Evolutionary conservation across 257 asterid species (phyloP), one percentile per base, ranked within the genome.

Genomic region (Nicotiana sylvestris): DNA sequence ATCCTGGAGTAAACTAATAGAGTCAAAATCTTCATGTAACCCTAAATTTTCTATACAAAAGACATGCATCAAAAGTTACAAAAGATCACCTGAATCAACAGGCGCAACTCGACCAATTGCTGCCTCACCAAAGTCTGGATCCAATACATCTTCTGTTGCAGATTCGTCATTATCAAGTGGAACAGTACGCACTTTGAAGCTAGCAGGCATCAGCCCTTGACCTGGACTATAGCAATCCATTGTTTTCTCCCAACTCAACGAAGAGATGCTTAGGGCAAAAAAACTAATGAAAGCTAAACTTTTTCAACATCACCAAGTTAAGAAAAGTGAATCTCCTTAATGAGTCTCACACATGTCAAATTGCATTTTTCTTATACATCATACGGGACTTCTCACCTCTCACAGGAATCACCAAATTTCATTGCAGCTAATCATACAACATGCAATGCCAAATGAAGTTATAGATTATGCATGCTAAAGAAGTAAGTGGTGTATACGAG

Each of bases 31-130:
- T 64, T 81, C 77, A 78, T n/a, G 80, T 61, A 55, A 51, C 64
- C 53, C 2, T 3, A 74, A 74, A 49, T 27, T 74, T 27, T 11
- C 27, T 74, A 74, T 21, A 49, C 15, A 74, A 76, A 76, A 27
- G 11, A 49, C 79, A 51, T 51, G 80, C 64, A 74, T 74, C 16
- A 4, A 74, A 51, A 51, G 80, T 27, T 51, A 43, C 32, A 27
- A 66, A 66, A 66, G 57, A 53, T 76, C 55, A 94, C 98, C 98
- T 84, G 97, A 94, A 82, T 94, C 98, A 69, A 92, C 97, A 65
- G 98, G 98, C 8, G 98, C 98, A 29, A 94, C 98, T 27, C 98
- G 94, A 81, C 97, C 98, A 88, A 94, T 94, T 58, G 97, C 97
- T 27, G 97, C 98, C 91, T 94, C 98, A 27, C 98, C 98, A 60